These are phyloP conservation scores for Porcisia hertigi DNA, from an alignment of 208 protist genomes.

Conservation along the genomic window DNA sequence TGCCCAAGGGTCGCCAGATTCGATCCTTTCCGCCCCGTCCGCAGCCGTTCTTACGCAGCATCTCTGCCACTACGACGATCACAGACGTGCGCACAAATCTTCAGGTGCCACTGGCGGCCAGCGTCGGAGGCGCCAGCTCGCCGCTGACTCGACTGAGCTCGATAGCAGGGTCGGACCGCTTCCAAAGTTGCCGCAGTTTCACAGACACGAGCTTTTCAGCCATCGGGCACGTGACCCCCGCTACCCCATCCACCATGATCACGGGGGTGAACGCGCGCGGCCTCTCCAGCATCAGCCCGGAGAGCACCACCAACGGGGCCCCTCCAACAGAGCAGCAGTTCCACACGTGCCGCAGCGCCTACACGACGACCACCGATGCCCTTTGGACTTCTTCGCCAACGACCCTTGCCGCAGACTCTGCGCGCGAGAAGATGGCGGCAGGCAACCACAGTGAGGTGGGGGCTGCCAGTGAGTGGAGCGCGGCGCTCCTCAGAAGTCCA, in stretches of 20 bases:
- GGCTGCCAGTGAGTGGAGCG: background rate
- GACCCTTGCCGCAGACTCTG: background rate
- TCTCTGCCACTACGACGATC: conserved; percentile 1
- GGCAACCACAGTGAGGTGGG: background rate
- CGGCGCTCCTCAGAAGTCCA: background rate
- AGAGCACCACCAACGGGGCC: background rate
- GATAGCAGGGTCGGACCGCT: conserved; percentile 17
- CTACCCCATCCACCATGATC: background rate
- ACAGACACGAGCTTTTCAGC: background rate
- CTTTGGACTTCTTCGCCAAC: background rate
- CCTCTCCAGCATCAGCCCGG: background rate
- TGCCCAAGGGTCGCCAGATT: background rate
- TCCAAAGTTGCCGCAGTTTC: conserved; percentile 26
- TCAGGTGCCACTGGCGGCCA: conserved; percentile 6
- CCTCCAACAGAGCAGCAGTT: background rate
- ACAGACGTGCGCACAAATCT: conserved; percentile 18
- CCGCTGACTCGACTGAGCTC: conserved; percentile 21
- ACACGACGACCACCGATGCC: background rate
- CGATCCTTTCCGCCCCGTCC: background rate
- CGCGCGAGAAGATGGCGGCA: background rate
- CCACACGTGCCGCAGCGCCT: conserved; percentile 14
- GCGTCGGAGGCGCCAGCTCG: background rate
- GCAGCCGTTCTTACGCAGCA: background rate
- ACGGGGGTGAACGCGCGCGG: background rate
- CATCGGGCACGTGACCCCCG: background rate